Evolutionary conservation across 1,284 basidiomycete species (phyloP), one percentile per base, ranked within the genome.

Genomic region (Malassezia japonica): DNA sequence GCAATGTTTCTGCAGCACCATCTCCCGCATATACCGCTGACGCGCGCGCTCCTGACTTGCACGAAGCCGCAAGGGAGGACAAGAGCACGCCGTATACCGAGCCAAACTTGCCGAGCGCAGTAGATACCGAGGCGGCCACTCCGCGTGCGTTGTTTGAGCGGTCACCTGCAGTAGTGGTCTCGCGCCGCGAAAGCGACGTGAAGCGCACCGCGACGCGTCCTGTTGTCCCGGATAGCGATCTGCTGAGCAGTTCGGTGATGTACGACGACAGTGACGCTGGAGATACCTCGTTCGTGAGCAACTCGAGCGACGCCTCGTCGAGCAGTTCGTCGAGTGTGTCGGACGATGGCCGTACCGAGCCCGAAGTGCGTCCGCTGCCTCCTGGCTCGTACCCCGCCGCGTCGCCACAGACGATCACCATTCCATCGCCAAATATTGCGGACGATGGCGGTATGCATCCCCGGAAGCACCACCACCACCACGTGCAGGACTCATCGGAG

Each of bases 401-500:
- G 3, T 16, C 29, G 13, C 37, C 16, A 20, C 21, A 35, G 8
- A 13, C 25, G 12, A 43, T 46, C 24, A 40, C 50, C 3, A 57
- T 55, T 4, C 39, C 47, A 16, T 50, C 53, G n/a, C 53, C 48
- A 3, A 18, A 35, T 15, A 20, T 55, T 9, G 18, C 29, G 5
- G 24, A 47, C 43, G 39, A 58, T 40, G 21, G 35, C 36, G 4
- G 31, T 46, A 25, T 35, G 56, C 36, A 45, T 48, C 42, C 31
- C 35, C 48, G 23, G 75, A 86, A 13, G 9, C 40, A 40, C 6
- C 55, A 48, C 18, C 50, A 46, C 27, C 46, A 48, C 35, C 51
- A 54, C 28, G 51, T 54, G 3, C 51, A 48, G 32, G 43, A 48
- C 16, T 29, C 46, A 13, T 44, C 21, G 3, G 51, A 54, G 42